A percentile compares a stretch with the other conserved stretches of the same genome.
These are phyloP conservation scores for Curvularia sp. DNA, from an alignment of 2,329 filamentous ascomycete genomes.

Conservation along the genomic window DNA sequence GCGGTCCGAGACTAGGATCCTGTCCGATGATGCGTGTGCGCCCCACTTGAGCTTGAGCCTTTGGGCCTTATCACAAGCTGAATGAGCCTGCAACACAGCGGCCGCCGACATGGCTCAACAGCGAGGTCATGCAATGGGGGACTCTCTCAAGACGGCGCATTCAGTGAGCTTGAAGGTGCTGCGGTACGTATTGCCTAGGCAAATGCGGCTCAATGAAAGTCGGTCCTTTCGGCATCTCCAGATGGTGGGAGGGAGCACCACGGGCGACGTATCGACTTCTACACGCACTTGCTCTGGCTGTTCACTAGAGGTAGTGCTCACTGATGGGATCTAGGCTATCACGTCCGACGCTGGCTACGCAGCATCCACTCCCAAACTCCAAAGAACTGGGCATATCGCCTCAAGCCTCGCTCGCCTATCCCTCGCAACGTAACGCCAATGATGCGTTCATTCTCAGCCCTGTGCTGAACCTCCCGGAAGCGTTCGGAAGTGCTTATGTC, in stretches of 20 bases:
- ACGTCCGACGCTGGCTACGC: slow-evolving; percentile 76
- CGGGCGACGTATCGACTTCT: background rate
- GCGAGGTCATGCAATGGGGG: slow-evolving; percentile 49
- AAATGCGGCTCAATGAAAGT: background rate
- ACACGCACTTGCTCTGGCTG: background rate
- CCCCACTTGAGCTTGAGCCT: slow-evolving; percentile 24
- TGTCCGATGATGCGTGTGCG: slow-evolving; percentile 12
- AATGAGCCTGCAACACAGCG: slow-evolving; percentile 10
- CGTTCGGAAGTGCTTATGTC: slow-evolving; percentile 93
- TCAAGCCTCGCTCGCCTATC: slow-evolving; percentile 74
- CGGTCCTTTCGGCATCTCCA: background rate
- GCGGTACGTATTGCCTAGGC: slow-evolving; percentile 64
- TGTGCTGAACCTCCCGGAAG: slow-evolving; percentile 81
- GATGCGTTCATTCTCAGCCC: slow-evolving; percentile 65
- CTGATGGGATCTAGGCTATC: slow-evolving; percentile 69
- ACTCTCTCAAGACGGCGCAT: slow-evolving; percentile 66
- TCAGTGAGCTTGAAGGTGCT: slow-evolving; percentile 83
- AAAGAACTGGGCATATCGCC: slow-evolving; percentile 60
- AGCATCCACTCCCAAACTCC: slow-evolving; percentile 68
- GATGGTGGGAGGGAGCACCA: background rate
- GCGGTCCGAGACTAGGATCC: slow-evolving; percentile 5
- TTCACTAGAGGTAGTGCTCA: background rate
- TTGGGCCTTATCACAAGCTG: slow-evolving; percentile 16
- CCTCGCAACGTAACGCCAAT: slow-evolving; percentile 56
- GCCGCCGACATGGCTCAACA: slow-evolving; percentile 48